Evolutionary conservation across 2,329 filamentous ascomycete genomes (phyloP), one percentile per base, ranked within the genome.

Genomic region (Fusarium subglutinans): DNA sequence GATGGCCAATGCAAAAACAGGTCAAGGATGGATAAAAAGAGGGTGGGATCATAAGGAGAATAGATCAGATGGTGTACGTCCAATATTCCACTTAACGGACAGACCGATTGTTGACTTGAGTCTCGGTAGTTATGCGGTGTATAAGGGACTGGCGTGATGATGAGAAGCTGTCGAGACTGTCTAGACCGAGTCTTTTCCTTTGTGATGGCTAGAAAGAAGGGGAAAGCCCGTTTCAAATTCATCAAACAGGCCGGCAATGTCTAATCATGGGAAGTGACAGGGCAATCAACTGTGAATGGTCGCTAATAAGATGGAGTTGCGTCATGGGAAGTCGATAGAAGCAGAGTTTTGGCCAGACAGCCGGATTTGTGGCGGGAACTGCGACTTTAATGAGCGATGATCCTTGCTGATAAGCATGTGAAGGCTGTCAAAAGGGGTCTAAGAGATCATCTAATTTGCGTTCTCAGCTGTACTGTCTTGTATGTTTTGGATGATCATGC

Each of bases 321-420:
- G 76, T 78, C 76, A 78, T 78, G 65, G 56, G 68, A 33, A 33
- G 53, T 59, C n/a, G 48, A 51, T 56, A 38, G 18, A 53, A 40
- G 43, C 40, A 63, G 56, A 54, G 47, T 53, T 69, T 66, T 64
- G 51, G 64, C 68, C 65, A 74, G 65, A 64, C 54, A 74, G 72
- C 61, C 57, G 72, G 72, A 70, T 74, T 66, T 74, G 69, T 74
- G 69, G 69, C 72, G 69, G 69, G 51, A 75, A 75, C 60, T 63
- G 48, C 14, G 20, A 59, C 50, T 55, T 75, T 59, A 30, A 66
- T 61, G 53, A n/a, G 56, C 14, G 61, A 63, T 61, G 72, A 75
- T 74, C 72, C 72, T 72, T 73, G 72, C 72, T 73, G 17, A 30
- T 59, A 74, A 74, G 72, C 72, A 74, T 74, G 72, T 74, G 72